Evolutionary conservation across 106 monocot species (phyloP).

Genomic region (Acanthochlamys bracteata): DNA sequence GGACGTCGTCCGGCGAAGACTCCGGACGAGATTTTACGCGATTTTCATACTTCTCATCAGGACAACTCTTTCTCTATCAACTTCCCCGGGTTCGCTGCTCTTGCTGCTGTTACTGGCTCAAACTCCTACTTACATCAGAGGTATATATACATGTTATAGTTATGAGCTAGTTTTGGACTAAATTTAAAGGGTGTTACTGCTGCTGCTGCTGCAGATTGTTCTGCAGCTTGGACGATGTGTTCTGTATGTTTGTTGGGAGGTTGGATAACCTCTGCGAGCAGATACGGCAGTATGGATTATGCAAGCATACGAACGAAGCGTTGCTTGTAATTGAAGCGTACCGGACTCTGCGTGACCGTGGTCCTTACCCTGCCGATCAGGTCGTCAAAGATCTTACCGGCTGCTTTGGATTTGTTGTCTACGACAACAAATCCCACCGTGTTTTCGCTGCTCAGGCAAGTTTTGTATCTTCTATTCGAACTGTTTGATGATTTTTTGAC

Average conservation of each 20-base stretch:
- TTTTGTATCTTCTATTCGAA: not conserved
- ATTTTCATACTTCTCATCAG: conserved; percentile 42
- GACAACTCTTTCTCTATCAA: conserved; percentile 38
- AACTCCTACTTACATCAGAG: conserved; percentile 21
- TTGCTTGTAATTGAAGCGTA: conserved; percentile 89
- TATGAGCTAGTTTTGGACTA: not conserved
- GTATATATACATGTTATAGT: conserved; percentile 11
- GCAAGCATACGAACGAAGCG: conserved; percentile 59
- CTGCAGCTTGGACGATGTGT: conserved; percentile 65
- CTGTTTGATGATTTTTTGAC: not conserved
- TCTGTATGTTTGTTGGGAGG: conserved; percentile 75
- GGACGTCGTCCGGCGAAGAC: conserved; percentile 19
- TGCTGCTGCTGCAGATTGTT: conserved; percentile 33
- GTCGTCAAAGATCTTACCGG: conserved; percentile 82
- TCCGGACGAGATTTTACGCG: conserved; percentile 66
- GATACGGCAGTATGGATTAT: conserved; percentile 80
- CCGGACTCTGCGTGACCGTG: conserved; percentile 88
- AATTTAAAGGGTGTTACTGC: not conserved
- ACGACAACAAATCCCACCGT: conserved; percentile 47
- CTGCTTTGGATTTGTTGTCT: conserved; percentile 75
- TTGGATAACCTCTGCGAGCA: conserved; percentile 72
- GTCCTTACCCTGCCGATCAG: conserved; percentile 93
- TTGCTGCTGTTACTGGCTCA: conserved; percentile 32
- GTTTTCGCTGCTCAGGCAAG: conserved; percentile 75
- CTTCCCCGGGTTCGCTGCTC: conserved; percentile 56